Evolutionary conservation across 768 basidiomycete genomes (phyloP), one percentile per base, ranked within the genome.

Genomic region (Termitomyces sp.): DNA sequence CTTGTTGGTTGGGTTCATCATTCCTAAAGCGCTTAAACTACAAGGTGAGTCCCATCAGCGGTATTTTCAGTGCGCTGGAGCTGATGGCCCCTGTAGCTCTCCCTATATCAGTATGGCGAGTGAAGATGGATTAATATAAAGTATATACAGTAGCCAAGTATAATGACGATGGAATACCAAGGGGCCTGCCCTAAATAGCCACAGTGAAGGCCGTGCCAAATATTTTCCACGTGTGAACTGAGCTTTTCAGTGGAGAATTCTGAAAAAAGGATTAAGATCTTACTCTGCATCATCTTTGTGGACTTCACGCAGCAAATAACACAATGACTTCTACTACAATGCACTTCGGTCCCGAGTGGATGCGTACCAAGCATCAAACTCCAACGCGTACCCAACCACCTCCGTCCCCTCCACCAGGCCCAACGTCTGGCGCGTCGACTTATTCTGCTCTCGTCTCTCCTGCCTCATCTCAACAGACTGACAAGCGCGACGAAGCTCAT

Each of bases 301-400:
- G 30, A 41, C 39, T 31, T 54, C 27, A 57, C 62, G 60, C 56
- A 48, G 62, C 62, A 59, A 69, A 67, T 50, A 58, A 52, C 61
- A 65, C 54, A 60, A 82, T 82, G 81, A 78, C 81, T 61, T 75
- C 79, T 61, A 76, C 89, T 62, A 87, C 89, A 12, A 89, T 93
- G 85, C 91, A 93, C 72, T 93, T 93, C 78, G 91, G 90, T 68
- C 91, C 91, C 49, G 91, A 93, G 75, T 93, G 91, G 91, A 93
- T 93, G 91, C 85, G 91, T 67, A 82, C 86, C 64, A 92, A 92
- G 76, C 83, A 82, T 61, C 82, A 84, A 58, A 72, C 79, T 48
- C 71, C 80, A 47, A 65, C 79, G 61, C 84, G 80, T 68, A 73
- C 78, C 45, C 85, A 79, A 62, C 78, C 71, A 54, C 81, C 83